A percentile compares a stretch with the other conserved stretches of the same genome.
These are phyloP conservation scores for Cordyceps sp. DNA, from an alignment of 2,329 filamentous ascomycete genomes.

Conservation along the genomic window DNA sequence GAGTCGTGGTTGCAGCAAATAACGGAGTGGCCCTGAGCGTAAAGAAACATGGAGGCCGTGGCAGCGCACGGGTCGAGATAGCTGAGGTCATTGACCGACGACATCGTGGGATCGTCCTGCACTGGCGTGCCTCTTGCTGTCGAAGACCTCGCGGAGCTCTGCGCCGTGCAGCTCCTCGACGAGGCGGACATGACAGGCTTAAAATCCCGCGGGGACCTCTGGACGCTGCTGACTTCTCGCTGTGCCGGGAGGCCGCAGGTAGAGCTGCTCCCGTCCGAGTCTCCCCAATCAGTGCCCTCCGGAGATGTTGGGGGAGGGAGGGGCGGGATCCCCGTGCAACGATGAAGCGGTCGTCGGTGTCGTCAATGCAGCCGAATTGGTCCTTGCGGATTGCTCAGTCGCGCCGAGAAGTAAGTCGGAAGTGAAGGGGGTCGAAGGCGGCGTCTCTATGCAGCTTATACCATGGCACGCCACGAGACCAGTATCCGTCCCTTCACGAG, in stretches of 20 bases:
- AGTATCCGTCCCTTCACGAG: neutral
- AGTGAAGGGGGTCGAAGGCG: no score
- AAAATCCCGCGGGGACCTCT: conserved; percentile 10
- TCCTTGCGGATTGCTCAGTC: neutral
- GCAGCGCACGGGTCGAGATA: conserved; percentile 79
- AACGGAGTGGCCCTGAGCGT: conserved; percentile 66
- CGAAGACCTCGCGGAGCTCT: conserved; percentile 38
- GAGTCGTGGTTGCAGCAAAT: conserved; percentile 88
- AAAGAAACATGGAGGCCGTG: conserved; percentile 80
- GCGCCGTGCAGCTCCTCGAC: conserved; percentile 41
- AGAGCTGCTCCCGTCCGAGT: conserved; percentile 5
- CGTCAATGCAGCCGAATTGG: conserved; percentile 9
- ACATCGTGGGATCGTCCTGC: conserved; percentile 34
- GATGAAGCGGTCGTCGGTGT: conserved; percentile 22
- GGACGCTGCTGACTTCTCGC: neutral
- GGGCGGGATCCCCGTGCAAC: conserved; percentile 17
- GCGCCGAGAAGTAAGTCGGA: neutral
- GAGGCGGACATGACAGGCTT: conserved; percentile 32
- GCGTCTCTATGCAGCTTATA: neutral
- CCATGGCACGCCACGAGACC: neutral
- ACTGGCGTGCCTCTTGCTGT: conserved; percentile 22
- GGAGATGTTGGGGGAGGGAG: no score
- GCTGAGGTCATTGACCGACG: conserved; percentile 28
- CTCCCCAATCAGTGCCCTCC: no score
- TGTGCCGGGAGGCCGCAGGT: conserved; percentile 7